Percentiles rank a stretch among this genome's conserved stretches.
Conservation (phyloP, 148 eudicot species). For the Nyssa sinensis region DNA sequence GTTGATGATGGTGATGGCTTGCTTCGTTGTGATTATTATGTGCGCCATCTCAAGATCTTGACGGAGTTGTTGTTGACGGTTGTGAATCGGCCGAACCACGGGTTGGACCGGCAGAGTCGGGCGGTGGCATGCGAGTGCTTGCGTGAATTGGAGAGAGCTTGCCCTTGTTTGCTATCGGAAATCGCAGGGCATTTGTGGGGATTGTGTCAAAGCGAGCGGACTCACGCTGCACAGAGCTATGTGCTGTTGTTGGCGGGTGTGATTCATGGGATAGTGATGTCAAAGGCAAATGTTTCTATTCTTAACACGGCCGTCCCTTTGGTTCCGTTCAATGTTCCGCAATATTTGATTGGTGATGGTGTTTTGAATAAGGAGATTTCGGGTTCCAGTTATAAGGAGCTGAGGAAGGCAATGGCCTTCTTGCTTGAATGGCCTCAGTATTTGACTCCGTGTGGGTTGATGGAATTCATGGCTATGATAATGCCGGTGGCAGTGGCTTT, state of each 20-base stretch:
- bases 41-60: constrained; percentile 39
- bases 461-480: constrained; percentile 65
- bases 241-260: constrained; percentile 52
- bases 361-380: constrained; percentile 38
- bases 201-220: constrained; percentile 73
- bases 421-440: constrained; percentile 73
- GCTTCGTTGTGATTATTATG: not conserved
- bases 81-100: constrained; percentile 81
- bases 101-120: constrained; percentile 68
- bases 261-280: constrained; percentile 44
- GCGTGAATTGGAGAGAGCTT: constrained; percentile 74
- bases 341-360: constrained; percentile 31
- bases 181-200: constrained; percentile 73
- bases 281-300: constrained; percentile 43
- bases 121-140: constrained; percentile 83
- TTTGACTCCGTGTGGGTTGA: constrained; percentile 68
- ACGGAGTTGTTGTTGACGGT: constrained; percentile 61
- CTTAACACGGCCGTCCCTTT: constrained; percentile 52
- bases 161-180: constrained; percentile 68
- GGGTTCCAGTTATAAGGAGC: constrained; percentile 48
- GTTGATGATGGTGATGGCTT: constrained; percentile 7
- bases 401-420: constrained; percentile 76
- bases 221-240: constrained; percentile 74
- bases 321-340: constrained; percentile 71
- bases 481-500: constrained; percentile 61